Evolutionary conservation across 2,329 filamentous ascomycete genomes (phyloP).

Genomic region (Aspergillus fructus): DNA sequence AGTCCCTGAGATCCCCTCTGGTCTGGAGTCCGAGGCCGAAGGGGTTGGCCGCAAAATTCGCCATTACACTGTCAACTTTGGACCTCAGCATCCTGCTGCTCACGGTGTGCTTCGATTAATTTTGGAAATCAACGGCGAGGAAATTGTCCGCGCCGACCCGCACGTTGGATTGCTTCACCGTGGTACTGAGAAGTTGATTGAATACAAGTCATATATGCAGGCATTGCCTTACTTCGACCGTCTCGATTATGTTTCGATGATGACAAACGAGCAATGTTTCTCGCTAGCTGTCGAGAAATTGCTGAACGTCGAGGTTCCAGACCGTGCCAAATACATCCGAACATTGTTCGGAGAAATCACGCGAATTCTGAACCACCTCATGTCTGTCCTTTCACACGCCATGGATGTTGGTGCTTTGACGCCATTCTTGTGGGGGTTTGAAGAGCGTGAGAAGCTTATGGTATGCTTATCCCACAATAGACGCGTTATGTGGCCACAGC

Average conservation of each 20-base stretch:
- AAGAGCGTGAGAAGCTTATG: constrained; percentile 99
- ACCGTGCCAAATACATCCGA: constrained; percentile 94
- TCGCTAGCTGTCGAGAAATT: constrained; percentile 96
- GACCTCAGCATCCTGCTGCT: constrained; percentile 95
- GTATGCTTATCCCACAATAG: constrained; percentile 54
- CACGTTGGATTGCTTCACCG: constrained; percentile 95
- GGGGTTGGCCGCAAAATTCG: constrained; percentile 75
- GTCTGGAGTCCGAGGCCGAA: constrained; percentile 46
- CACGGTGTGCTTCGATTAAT: constrained; percentile 98
- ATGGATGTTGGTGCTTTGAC: constrained; percentile 99
- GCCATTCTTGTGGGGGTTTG: constrained; percentile 98
- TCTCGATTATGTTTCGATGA: constrained; percentile 99
- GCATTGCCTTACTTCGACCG: constrained; percentile 98
- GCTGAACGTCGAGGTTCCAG: constrained; percentile 92
- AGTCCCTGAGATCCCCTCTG: constrained; percentile 42
- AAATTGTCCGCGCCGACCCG: constrained; percentile 93
- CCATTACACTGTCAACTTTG: constrained; percentile 99
- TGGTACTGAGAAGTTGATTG: constrained; percentile 98
- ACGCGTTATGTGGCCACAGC: background rate
- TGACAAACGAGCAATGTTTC: constrained; percentile 99
- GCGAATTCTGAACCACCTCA: constrained; percentile 90
- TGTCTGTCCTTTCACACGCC: constrained; percentile 95
- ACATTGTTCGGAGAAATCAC: constrained; percentile 96
- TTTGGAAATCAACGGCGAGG: constrained; percentile 95
- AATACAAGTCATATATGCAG: constrained; percentile 99